Conservation (phyloP, 805 yeast genomes). For the Yamadazyma scolyti region DNA sequence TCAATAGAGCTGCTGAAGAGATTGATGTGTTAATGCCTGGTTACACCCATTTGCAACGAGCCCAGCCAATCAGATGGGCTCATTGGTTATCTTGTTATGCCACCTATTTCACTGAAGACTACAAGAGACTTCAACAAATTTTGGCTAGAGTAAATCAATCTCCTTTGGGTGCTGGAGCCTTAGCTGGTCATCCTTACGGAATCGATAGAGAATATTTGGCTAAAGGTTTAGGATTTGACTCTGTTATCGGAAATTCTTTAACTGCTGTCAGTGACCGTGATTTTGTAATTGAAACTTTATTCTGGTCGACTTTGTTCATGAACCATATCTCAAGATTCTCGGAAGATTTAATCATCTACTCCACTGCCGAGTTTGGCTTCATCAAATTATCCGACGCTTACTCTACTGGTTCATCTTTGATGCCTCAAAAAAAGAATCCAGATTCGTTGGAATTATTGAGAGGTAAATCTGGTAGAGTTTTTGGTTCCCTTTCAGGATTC, state of each 20-base stretch:
- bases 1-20: constrained; percentile 77
- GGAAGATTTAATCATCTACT: constrained; percentile 92
- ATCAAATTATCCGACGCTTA: constrained; percentile 93
- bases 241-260: constrained; percentile 91
- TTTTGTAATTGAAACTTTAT: constrained; percentile 91
- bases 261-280: constrained; percentile 98
- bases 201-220: constrained; percentile 92
- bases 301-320: constrained; percentile 94
- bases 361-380: constrained; percentile 97
- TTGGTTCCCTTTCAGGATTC: constrained; percentile 93
- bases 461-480: constrained; percentile 96
- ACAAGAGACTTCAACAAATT: constrained; percentile 77
- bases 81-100: constrained; percentile 96
- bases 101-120: constrained; percentile 89
- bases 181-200: constrained; percentile 99
- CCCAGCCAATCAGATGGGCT: constrained; percentile 99
- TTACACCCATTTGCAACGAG: constrained; percentile 96
- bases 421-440: constrained; percentile 99
- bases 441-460: constrained; percentile 92
- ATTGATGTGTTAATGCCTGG: constrained; percentile 97
- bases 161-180: constrained; percentile 96
- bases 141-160: constrained; percentile 78
- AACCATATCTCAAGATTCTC: constrained; percentile 92
- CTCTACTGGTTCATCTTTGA: constrained; percentile 95
- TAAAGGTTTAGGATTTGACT: constrained; percentile 68